phyloP scores from a whole-genome alignment of 2,329 filamentous ascomycete species.

The Parafenestella ontariensis region DNA sequence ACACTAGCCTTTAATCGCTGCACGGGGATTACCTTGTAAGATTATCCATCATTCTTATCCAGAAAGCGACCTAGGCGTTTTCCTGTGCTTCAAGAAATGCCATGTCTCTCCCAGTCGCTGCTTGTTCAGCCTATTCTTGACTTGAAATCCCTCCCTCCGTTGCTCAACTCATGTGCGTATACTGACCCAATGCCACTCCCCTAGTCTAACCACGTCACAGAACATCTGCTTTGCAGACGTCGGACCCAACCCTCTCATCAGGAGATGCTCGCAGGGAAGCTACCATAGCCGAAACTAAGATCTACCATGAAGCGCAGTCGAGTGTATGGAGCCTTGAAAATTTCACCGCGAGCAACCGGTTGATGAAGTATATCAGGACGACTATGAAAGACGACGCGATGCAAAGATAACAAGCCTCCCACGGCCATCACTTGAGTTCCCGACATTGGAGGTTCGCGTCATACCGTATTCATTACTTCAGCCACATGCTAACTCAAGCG shows the following conservation, averaged over 20 bases:
- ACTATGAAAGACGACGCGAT: constrained; percentile 41
- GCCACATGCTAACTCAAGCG: constrained; percentile 1
- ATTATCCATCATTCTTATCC: constrained; percentile 8
- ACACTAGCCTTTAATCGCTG: constrained; percentile 5
- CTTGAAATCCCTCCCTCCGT: constrained; percentile 1
- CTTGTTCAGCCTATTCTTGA: not conserved
- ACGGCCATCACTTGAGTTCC: constrained; percentile 31
- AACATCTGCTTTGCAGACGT: constrained; percentile 57
- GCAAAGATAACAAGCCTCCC: constrained; percentile 28
- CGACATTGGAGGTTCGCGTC: constrained; percentile 28
- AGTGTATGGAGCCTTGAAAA: constrained; percentile 54
- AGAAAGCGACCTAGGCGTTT: not conserved
- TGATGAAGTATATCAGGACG: constrained; percentile 41
- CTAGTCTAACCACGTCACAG: constrained; percentile 42
- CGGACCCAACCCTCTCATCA: constrained; percentile 53
- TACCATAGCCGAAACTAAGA: constrained; percentile 69
- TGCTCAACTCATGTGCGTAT: constrained; percentile 9
- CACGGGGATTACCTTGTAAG: constrained; percentile 27
- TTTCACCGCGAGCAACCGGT: not conserved
- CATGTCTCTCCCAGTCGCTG: not conserved
- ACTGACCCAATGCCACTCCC: not conserved
- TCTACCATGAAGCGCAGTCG: constrained; percentile 65
- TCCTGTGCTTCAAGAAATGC: not conserved
- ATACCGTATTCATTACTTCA: not conserved
- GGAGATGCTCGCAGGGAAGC: constrained; percentile 64